These are phyloP conservation scores for Strobilomyces dryophilus DNA, from an alignment of 768 basidiomycete species.

Conservation along the genomic window DNA sequence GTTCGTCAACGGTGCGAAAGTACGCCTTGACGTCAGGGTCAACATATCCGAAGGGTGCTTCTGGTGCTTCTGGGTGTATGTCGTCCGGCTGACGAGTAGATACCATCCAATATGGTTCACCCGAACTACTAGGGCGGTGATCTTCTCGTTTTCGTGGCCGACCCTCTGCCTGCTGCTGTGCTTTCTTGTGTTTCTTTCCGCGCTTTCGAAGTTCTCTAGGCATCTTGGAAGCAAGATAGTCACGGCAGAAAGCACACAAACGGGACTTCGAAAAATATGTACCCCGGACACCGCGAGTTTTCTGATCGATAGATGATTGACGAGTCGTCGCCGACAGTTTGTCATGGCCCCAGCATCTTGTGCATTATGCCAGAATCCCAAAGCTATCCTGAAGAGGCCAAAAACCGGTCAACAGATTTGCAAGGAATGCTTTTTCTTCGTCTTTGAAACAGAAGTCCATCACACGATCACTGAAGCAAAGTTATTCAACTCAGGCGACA, in stretches of 20 bases:
- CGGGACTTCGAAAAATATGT: constrained; percentile 1
- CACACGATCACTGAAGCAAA: constrained; percentile 83
- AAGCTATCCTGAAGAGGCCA: constrained; percentile 88
- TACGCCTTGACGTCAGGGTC: constrained; percentile 92
- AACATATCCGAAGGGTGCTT: constrained; percentile 87
- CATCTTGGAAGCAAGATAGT: constrained; percentile 37
- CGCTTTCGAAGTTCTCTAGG: constrained; percentile 72
- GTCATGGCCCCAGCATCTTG: constrained; percentile 80
- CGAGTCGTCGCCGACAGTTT: neutral
- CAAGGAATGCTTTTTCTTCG: constrained; percentile 91
- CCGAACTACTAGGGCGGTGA: constrained; percentile 11
- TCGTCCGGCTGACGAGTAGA: constrained; percentile 38
- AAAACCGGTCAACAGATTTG: constrained; percentile 99
- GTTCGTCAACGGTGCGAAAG: constrained; percentile 83
- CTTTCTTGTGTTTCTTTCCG: constrained; percentile 71
- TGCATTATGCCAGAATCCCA: constrained; percentile 66
- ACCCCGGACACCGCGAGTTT: neutral
- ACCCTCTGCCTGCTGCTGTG: constrained; percentile 22
- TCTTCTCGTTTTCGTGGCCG: constrained; percentile 4
- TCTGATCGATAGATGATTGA: neutral
- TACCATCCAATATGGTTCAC: constrained; percentile 71
- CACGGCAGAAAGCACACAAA: neutral
- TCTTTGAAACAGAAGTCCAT: constrained; percentile 98
- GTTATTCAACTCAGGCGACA: constrained; percentile 85
- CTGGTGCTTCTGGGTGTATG: constrained; percentile 65